Base-by-base conservation (phyloP, 1,139 yeast genomes). In the Yamadazyma blattariae region DNA sequence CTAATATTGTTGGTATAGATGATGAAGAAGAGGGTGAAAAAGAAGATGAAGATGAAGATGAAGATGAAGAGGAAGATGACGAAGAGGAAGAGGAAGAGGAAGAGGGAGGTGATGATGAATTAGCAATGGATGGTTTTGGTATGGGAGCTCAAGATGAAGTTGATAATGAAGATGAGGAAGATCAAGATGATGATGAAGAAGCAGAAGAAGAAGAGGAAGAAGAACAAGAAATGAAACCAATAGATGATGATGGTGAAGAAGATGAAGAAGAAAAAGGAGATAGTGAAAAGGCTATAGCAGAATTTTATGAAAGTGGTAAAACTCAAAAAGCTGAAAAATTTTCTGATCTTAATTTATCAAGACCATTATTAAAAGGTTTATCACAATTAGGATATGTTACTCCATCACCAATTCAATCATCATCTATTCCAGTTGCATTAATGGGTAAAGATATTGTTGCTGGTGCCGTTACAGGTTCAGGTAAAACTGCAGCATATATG, bases 381-480 rank as follows among this genome's bases (percentile, higher is more conserved):
- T 71, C 86, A 9, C 79, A 80, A 18, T 68, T 94, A 31, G 95
- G 95, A 4, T 94, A 90, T 57, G 58, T 81, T 10, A 75, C 74
- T 34, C 98, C 98, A 11, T 85, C 97, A 0, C 96, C 97, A 12
- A 87, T 94, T 66, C 98, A 92, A 65, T 73, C 92, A 38, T 88
- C 96, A 2, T 79, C 95, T 11, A 89, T 92, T 45, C 98, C 99
- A 8, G 81, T 90, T 37, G 96, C 97, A 0, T 71, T 92, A 29
- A 62, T 86, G 46, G 98, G 98, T 49, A 90, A 87, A 54, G 96
- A 88, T 59, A 79, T 92, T 36, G 96, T 92, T 48, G 99, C 98
- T n/a, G 97, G 97, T 67, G 98, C 98, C 25, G 96, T 87, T 19
- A 92, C 99, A 3, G 99, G 99, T 67, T 89, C 97, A 24, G 99